Base-by-base conservation (phyloP, 768 basidiomycete species). In the Boletus subparvulus region DNA sequence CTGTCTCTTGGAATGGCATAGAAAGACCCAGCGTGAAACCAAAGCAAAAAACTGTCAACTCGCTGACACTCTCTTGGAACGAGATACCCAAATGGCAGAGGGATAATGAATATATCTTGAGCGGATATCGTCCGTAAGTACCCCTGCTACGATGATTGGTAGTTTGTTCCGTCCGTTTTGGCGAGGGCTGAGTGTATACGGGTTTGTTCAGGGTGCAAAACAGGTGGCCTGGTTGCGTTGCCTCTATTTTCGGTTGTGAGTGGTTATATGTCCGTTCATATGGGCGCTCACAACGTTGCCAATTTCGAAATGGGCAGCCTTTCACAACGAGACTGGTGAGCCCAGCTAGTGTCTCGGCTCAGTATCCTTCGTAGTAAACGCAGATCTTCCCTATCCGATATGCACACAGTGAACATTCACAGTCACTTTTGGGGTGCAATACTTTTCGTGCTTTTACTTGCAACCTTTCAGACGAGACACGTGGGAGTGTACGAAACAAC, bases 261-360 rank as follows among this genome's bases (percentile, higher is more conserved):
- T 73, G 54, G 54, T 52, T 32, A 32, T 51, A 55, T 64, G 39
- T 58, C 60, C 50, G 30, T 60, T 52, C 48, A 50, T 40, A n/a
- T 40, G 35, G 36, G 50, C 47, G 47, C 59, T 67, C 60, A 56
- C 57, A 56, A 64, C 49, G 56, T 45, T 57, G 42, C 52, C 54
- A 46, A 52, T 62, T 40, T 55, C 6, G 50, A 47, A 59, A 61
- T 54, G 55, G 48, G 28, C 61, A 90, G 90, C 88, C 73, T 62
- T 88, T 55, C 90, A 92, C 70, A 92, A 91, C 62, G 89, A 90
- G 73, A 88, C 87, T 55, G 78, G 90, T 86, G 54, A 72, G 65
- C 50, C 28, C 35, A 26, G 40, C 36, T 40, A 17, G 54, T 42
- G 47, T 44, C 53, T 39, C 47, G 37, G 24, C 19, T 44, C 50